Base-by-base conservation (phyloP, 1,284 basidiomycete genomes). In the Exobasidium cylindrosporum region DNA sequence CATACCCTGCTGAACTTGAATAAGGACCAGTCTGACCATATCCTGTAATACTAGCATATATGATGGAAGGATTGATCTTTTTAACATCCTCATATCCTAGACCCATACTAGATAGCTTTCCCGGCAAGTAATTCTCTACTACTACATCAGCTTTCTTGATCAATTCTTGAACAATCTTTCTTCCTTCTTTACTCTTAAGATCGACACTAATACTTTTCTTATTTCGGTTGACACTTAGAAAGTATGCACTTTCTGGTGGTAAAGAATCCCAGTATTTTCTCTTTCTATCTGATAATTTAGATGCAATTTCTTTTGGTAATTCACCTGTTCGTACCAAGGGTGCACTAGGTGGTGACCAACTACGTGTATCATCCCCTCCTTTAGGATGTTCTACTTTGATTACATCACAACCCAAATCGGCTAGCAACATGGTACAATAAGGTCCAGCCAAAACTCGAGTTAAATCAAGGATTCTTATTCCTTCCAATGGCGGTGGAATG, bases 201-300 rank as follows among this genome's bases (percentile, higher is more conserved):
- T 97, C 91, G 21, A 91, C 84, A 1, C 91, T 93, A 56, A 96
- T 84, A 3, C 75, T 73, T 29, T 90, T 91, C 79, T 95, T 95
- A 82, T 92, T 92, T 57, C 94, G 84, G 80, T 97, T 97, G 1
- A 86, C 87, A 1, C 88, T 85, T 14, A 97, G 85, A 77, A 96
- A 97, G 81, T 97, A 97, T 0, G 94, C 91, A 2, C 90, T 91
- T 80, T 97, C 93, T 7, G 91, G 86, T 3, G 92, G 92, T 0
- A 92, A 83, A 13, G 68, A 65, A 28, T 66, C 67, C 80, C 81
- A 81, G 54, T 79, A 75, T 74, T 92, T 86, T n/a, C 31, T 14
- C 44, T 62, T 44, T 7, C 45, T 1, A 1, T 32, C 24, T 11
- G 57, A 47, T n/a, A 52, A 24, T 44, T 13, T 55, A 21, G 21